Conservation (phyloP, 176 grass and related monocot species). For the Zea mays region DNA sequence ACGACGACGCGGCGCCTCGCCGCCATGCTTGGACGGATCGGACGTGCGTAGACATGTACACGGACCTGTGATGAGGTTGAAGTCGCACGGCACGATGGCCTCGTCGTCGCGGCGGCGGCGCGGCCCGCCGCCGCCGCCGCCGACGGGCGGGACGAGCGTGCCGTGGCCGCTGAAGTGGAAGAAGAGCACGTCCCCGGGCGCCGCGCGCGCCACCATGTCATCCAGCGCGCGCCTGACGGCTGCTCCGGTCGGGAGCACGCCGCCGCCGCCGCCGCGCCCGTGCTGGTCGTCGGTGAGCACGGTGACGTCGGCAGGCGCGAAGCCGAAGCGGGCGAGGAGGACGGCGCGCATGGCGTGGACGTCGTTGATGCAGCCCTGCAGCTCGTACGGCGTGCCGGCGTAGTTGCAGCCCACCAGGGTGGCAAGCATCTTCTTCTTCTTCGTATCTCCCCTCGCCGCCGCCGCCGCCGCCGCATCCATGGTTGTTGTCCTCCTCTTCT, state of each 20-base stretch:
- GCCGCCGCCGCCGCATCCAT: not conserved
- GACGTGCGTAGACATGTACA: too few species aligned
- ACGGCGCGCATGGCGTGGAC: constrained; percentile 55
- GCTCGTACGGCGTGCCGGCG: constrained; percentile 48
- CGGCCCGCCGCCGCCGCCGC: not conserved
- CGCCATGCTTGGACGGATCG: too few species aligned
- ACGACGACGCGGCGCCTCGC: too few species aligned
- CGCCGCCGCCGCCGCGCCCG: not conserved
- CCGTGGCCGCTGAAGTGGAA: constrained; percentile 93
- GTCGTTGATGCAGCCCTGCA: constrained; percentile 94
- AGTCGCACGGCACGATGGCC: constrained; percentile 91
- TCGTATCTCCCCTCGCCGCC: not conserved
- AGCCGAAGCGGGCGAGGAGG: constrained; percentile 58
- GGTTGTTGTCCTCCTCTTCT: not conserved
- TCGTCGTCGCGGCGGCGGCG: constrained; percentile 34
- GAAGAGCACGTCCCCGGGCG: constrained; percentile 65
- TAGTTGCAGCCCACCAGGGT: constrained; percentile 91
- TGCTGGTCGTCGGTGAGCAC: constrained; percentile 54
- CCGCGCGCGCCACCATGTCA: constrained; percentile 63
- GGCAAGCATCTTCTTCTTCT: constrained; percentile 46
- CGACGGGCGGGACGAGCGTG: constrained; percentile 57
- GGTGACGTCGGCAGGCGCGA: constrained; percentile 45
- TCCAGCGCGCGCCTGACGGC: constrained; percentile 59
- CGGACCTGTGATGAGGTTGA: constrained; percentile 65
- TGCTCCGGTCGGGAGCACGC: constrained; percentile 57